Base-by-base conservation (phyloP, 371 early-diverging fungal species). In the Mortierella sp. region DNA sequence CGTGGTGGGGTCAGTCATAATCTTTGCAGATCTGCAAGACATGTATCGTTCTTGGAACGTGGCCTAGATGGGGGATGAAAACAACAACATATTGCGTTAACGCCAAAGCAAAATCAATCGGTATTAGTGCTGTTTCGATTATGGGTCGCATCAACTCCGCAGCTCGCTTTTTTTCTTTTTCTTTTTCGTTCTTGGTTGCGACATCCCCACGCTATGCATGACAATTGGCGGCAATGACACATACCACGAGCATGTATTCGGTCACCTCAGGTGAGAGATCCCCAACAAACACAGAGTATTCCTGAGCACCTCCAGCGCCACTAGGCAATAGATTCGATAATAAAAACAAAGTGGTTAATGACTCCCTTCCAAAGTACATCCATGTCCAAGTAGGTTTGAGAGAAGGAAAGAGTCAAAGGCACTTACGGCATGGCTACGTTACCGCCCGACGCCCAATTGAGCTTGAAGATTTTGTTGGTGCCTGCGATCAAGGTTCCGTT, bases 391-490 rank as follows among this genome's bases (percentile, higher is more conserved):
- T 22, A 37, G 64, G 39, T 31, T 16, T 9, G 16, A 40, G 22
- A 63, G 6, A 63, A 40, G n/a, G 4, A 63, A 45, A 22, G 34
- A 29, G 19, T 16, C 7, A 53, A 22, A 14, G 43, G 22, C 14
- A 72, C 85, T 40, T 72, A 72, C 80, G 29, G 41, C 19, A 69
- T 10, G 29, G 69, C 64, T 31, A 88, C 80, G 48, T 90, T 92
- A 52, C 93, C 94, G 44, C 96, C 96, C 8, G 93, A 89, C 24
- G 97, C 96, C 97, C 97, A 96, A 87, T 98, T 98, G 50, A 98
- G 91, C 63, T 93, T 92, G 89, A 97, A 97, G n/a, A 89, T 76
- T 45, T 91, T 90, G 77, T 90, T 88, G 19, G 96, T 92, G 70
- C 91, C 92, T 19, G 97, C 97, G 70, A 98, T 95, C 64, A 88